Percentiles rank a stretch among this genome's conserved stretches.
These are phyloP conservation scores for Russula sp. DNA, from an alignment of 768 basidiomycete species.

Conservation along the genomic window DNA sequence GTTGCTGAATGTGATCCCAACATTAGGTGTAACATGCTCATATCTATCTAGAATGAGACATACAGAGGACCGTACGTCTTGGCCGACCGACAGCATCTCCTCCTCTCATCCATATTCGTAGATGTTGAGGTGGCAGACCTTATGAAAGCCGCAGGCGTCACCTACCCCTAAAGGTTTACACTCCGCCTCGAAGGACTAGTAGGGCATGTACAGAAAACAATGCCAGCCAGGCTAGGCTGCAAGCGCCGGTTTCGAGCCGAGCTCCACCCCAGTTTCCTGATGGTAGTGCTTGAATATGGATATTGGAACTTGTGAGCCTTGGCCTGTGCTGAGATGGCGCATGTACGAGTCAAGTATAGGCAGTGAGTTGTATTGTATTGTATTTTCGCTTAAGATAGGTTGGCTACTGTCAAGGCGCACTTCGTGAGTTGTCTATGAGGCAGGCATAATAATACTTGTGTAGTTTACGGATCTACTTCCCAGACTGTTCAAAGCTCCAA, in stretches of 20 bases:
- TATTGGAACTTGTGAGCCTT: no score
- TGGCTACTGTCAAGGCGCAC: no score
- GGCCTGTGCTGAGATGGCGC: no score
- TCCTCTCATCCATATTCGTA: not conserved
- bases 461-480: not conserved
- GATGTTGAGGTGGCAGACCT: slow-evolving; percentile 19
- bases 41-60: slow-evolving; percentile 17
- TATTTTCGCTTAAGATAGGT: no score
- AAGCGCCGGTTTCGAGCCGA: no score
- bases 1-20: not conserved
- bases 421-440: no score
- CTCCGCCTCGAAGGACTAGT: not conserved
- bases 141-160: slow-evolving; percentile 16
- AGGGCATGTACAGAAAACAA: not conserved
- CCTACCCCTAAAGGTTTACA: slow-evolving; percentile 13
- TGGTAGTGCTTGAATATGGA: no score
- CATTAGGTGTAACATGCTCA: slow-evolving; percentile 11
- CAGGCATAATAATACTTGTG: no score
- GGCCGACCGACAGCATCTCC: not conserved
- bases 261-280: no score
- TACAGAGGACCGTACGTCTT: slow-evolving; percentile 19
- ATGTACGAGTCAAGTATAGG: no score
- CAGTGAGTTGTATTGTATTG: no score
- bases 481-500: not conserved
- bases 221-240: no score